Evolutionary conservation across 495 filamentous ascomycete species (phyloP).

Genomic region (Hypomontagnella submonticulosa): DNA sequence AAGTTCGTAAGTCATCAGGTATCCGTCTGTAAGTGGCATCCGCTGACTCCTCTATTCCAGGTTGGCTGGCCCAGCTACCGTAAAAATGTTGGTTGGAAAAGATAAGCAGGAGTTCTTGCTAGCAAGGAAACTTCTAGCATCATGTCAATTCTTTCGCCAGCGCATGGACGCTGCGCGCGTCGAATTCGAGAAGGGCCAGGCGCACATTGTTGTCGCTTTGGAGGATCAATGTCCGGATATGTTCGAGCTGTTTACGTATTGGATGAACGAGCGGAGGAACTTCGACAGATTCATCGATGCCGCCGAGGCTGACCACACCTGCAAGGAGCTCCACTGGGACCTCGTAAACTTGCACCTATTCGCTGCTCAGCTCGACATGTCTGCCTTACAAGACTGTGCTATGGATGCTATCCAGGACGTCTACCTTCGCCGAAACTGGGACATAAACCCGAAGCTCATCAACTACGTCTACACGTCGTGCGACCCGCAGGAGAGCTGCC

Average conservation of each 20-base stretch:
- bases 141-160: slow-evolving; percentile 54
- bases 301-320: slow-evolving; percentile 45
- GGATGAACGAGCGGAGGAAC: slow-evolving; percentile 53
- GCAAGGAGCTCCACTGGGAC: slow-evolving; percentile 52
- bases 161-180: slow-evolving; percentile 47
- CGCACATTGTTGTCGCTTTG: slow-evolving; percentile 50
- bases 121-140: slow-evolving; percentile 53
- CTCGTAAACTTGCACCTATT: slow-evolving; percentile 60
- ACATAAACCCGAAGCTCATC: slow-evolving; percentile 57
- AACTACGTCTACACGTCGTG: slow-evolving; percentile 58
- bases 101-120: slow-evolving; percentile 55
- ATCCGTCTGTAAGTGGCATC: neutral
- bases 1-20: slow-evolving; percentile 31
- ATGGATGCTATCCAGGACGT: slow-evolving; percentile 63
- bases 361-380: slow-evolving; percentile 54
- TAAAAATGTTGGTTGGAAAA: slow-evolving; percentile 56
- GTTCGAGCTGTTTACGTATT: slow-evolving; percentile 60
- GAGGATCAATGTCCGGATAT: slow-evolving; percentile 57
- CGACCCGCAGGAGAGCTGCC: slow-evolving; percentile 52
- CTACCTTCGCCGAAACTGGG: slow-evolving; percentile 61
- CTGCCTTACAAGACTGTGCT: slow-evolving; percentile 57
- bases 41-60: slow-evolving; percentile 26
- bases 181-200: slow-evolving; percentile 39
- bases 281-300: slow-evolving; percentile 54
- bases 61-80: slow-evolving; percentile 46